Evolutionary conservation across 1,284 basidiomycete genomes (phyloP), one percentile per base, ranked within the genome.

Genomic region (Moesziomyces globuligerus): DNA sequence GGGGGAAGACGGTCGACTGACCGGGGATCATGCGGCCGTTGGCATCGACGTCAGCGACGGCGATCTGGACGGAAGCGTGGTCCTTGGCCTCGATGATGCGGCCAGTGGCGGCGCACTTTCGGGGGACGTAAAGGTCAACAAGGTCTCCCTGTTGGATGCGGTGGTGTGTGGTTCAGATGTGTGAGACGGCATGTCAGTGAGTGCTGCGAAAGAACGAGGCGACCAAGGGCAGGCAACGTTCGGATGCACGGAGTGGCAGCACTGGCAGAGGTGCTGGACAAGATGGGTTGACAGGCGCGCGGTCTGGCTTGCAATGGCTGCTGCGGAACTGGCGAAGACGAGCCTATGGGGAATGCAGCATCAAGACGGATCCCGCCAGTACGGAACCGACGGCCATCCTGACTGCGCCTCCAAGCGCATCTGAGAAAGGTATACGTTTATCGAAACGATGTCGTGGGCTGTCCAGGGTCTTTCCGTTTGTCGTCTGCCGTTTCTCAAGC

Each of bases 81-180:
- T 99, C 95, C 87, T 98, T 98, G 82, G 95, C 92, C 79, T 92
- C 95, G 85, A 97, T 97, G 83, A 97, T 87, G 78, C 93, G 91
- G 88, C 93, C 93, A 90, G 83, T 76, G 68, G 80, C 81, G 25
- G 81, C 81, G 71, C 96, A 98, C 86, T 98, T 98, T 88, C 95
- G 93, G 84, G 95, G 95, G 84, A 98, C 94, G 88, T 98, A 98
- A 86, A 98, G 93, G 88, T 98, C 95, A 84, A 98, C 95, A 85
- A 98, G 94, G 85, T 93, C 88, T 87, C 95, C 94, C 92, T 97
- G 78, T 62, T 20, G 38, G 45, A n/a, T 13, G 24, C 36, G 43
- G 42, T 32, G 20, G 11, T 38, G 21, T 23, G 36, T 37, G 13
- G 39, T 28, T 20, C 21, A 41, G 42, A n/a, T n/a, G n/a, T n/a